Evolutionary conservation across 768 basidiomycete genomes (phyloP).

Genomic region (Naganishia onofrii): DNA sequence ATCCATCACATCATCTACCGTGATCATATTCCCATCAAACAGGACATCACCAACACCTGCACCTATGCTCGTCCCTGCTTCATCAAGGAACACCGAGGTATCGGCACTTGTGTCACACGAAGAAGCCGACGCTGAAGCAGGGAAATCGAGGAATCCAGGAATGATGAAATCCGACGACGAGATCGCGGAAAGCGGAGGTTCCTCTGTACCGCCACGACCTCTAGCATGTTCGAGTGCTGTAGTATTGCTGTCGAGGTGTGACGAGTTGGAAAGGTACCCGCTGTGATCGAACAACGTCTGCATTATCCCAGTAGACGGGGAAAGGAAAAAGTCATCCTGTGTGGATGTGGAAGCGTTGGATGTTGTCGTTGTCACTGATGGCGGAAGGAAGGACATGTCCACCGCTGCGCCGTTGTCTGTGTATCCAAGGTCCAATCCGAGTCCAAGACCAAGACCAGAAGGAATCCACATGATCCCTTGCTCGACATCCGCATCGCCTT

Average conservation of each 20-base stretch:
- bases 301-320: slow-evolving; percentile 11
- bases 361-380: not conserved
- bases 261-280: not conserved
- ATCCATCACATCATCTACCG: not conserved
- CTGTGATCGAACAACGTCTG: slow-evolving; percentile 16
- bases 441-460: not conserved
- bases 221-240: too few species aligned
- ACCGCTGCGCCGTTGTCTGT: not conserved
- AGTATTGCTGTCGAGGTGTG: not conserved
- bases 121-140: not conserved
- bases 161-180: slow-evolving; percentile 2
- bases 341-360: not conserved
- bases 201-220: not conserved
- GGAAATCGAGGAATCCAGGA: not conserved
- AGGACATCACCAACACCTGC: not conserved
- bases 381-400: not conserved
- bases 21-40: not conserved
- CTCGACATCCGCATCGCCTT: not conserved
- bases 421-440: slow-evolving; percentile 7
- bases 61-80: not conserved
- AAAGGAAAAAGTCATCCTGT: not conserved
- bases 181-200: slow-evolving; percentile 6
- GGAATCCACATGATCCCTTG: slow-evolving; percentile 11
- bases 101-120: not conserved
- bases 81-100: not conserved